Base-by-base conservation (phyloP, 371 early-diverging fungal genomes). In the Funneliformis caledonium region DNA sequence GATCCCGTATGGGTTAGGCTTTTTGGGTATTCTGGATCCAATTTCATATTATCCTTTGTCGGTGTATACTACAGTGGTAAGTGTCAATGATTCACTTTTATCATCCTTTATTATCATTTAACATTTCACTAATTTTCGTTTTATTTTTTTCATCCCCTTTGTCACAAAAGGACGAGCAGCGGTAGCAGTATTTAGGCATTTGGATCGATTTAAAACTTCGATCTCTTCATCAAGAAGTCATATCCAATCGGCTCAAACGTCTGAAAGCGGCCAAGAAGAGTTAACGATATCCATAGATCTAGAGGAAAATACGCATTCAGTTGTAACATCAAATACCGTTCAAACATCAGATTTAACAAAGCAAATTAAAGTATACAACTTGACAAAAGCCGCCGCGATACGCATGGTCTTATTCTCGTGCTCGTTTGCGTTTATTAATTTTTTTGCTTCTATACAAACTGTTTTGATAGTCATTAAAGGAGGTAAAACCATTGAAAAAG, bases 311-410 rank as follows among this genome's bases (percentile, higher is more conserved):
- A 12, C 10, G 59, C 2, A 5, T n/a, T 9, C 59, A 59, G 1
- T 12, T n/a, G 9, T 10, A 59, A 37, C 37, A 37, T 37, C 59
- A 59, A 59, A 59, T 19, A 59, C n/a, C n/a, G 11, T 59, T 10
- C 12, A 3, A 59, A 59, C 19, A 59, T 19, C 59, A 59, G 10
- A n/a, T 59, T 19, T 59, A 10, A 5, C 59, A 19, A 59, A 12
- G 19, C 19, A 59, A 59, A 10, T 59, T 59, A 64, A 65, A 65
- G 10, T 16, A 2, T 70, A 70, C 45, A 22, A 4, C 9, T 0
- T 70, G 43, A 70, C 70, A 70, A 33, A n/a, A 33, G 42, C 37
- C 3, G 70, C 70, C 9, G 70, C 70, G n/a, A 70, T 70, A 19
- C 70, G 70, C 8, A 70, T 70, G 70, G 70, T 43, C 6, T 12